phyloP scores from a whole-genome alignment of 1,284 basidiomycete genomes.

The Serendipita sp. region DNA sequence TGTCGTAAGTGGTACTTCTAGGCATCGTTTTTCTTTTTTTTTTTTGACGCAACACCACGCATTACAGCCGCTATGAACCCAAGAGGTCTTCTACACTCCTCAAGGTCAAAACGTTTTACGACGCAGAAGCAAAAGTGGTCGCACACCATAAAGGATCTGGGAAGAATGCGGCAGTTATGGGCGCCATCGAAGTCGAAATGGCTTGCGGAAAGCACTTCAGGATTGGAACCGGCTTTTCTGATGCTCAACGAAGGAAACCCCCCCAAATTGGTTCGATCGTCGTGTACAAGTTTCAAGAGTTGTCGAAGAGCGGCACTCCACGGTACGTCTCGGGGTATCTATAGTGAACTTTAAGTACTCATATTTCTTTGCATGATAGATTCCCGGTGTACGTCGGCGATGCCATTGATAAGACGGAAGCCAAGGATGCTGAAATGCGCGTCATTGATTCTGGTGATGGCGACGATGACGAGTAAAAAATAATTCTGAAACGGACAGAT shows the following conservation, averaged over 20 bases:
- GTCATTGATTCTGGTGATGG: constrained; percentile 4
- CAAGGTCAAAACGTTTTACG: constrained; percentile 57
- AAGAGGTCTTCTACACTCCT: constrained; percentile 37
- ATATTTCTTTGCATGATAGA: constrained; percentile 20
- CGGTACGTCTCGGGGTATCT: constrained; percentile 20
- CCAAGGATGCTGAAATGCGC: constrained; percentile 38
- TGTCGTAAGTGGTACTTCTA: constrained; percentile 23
- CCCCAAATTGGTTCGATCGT: constrained; percentile 46
- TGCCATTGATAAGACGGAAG: constrained; percentile 35
- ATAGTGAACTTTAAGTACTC: neutral
- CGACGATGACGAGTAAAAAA: constrained; percentile 1
- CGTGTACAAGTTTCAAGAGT: constrained; percentile 50
- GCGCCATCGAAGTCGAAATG: constrained; percentile 48
- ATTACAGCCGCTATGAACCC: constrained; percentile 34
- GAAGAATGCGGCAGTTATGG: constrained; percentile 35
- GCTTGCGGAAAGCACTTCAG: constrained; percentile 46
- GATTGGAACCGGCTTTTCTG: constrained; percentile 40
- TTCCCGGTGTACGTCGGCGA: constrained; percentile 49
- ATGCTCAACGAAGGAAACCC: constrained; percentile 38
- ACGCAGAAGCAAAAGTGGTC: constrained; percentile 49
- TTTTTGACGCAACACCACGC: constrained; percentile 12
- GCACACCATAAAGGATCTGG: constrained; percentile 45
- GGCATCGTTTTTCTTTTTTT: neutral
- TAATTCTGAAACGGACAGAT: neutral
- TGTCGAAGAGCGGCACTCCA: constrained; percentile 43